Conservation (phyloP, 2,329 filamentous ascomycete genomes). For the Thelonectria olida region DNA sequence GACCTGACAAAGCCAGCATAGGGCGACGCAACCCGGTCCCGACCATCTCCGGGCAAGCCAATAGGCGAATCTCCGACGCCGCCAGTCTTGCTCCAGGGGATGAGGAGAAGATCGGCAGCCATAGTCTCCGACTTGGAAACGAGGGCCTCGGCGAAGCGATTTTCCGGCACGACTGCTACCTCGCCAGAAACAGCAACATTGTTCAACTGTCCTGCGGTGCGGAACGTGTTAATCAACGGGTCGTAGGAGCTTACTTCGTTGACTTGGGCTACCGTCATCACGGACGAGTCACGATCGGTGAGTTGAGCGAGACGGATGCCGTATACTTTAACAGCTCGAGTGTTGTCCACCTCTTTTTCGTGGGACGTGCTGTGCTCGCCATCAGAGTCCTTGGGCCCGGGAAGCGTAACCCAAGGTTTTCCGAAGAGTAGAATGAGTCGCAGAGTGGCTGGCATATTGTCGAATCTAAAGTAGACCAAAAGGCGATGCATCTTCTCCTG, state of each 20-base stretch:
- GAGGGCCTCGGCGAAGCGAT: conserved; percentile 5
- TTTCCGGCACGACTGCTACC: conserved; percentile 1
- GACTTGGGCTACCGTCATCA: conserved; percentile 7
- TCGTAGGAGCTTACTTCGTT: conserved; percentile 2
- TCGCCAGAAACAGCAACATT: conserved; percentile 10
- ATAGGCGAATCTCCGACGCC: neutral
- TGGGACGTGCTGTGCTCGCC: neutral
- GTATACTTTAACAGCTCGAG: neutral
- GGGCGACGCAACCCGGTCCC: conserved; percentile 1
- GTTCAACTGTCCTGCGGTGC: conserved; percentile 10
- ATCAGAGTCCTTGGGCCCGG: neutral
- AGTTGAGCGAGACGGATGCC: conserved; percentile 7
- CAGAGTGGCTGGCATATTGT: conserved; percentile 1
- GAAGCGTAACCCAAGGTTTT: neutral
- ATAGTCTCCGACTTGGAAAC: conserved; percentile 8
- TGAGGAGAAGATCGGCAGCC: conserved; percentile 3
- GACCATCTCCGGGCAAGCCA: neutral
- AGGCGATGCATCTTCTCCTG: conserved; percentile 2
- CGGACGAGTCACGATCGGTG: conserved; percentile 9
- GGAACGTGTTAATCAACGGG: conserved; percentile 14
- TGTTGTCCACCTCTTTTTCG: neutral
- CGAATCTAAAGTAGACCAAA: conserved; percentile 6
- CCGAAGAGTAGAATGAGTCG: conserved; percentile 4
- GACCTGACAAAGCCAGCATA: conserved; percentile 9
- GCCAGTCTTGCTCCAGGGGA: conserved; percentile 12